A percentile compares a stretch with the other conserved stretches of the same genome.
Conservation (phyloP, 164 flowering plant genomes). For the Euptelea pleiosperma region DNA sequence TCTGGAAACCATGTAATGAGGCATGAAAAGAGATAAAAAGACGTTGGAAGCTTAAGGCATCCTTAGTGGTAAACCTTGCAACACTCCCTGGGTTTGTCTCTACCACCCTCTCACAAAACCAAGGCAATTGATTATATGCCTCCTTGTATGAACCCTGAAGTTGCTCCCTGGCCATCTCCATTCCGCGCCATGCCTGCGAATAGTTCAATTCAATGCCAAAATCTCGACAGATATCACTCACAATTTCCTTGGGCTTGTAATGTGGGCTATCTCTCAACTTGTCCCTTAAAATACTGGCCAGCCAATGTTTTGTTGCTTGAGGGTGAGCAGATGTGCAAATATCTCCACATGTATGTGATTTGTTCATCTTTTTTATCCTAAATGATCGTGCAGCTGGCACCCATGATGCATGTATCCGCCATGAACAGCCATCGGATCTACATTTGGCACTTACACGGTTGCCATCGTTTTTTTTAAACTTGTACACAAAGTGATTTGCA, state of each 20-base stretch:
- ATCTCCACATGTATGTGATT: conserved; percentile 61
- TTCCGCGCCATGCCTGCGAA: conserved; percentile 46
- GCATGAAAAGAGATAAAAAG: conserved; percentile 44
- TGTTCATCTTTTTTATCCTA: conserved; percentile 45
- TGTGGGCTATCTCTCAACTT: conserved; percentile 40
- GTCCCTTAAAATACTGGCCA: conserved; percentile 39
- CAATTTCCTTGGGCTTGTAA: conserved; percentile 42
- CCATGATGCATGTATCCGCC: conserved; percentile 75
- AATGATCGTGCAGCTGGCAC: conserved; percentile 41
- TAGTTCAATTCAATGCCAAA: conserved; percentile 44
- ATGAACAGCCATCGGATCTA: conserved; percentile 53
- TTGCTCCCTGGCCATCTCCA: conserved; percentile 38
- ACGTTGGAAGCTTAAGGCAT: conserved; percentile 35
- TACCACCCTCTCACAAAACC: conserved; percentile 38
- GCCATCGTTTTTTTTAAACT: conserved; percentile 54
- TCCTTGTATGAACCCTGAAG: conserved; percentile 43
- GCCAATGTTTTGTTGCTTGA: conserved; percentile 45
- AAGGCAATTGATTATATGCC: conserved; percentile 46
- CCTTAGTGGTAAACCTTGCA: conserved; percentile 29
- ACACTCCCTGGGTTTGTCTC: conserved; percentile 55
- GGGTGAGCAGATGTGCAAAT: conserved; percentile 47
- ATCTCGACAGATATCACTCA: conserved; percentile 32
- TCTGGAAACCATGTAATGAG: conserved; percentile 36
- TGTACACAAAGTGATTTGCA: conserved; percentile 55
- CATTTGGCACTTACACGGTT: conserved; percentile 63